Evolutionary conservation across 2,329 filamentous ascomycete species (phyloP).

Genomic region (Penicillium expansum): DNA sequence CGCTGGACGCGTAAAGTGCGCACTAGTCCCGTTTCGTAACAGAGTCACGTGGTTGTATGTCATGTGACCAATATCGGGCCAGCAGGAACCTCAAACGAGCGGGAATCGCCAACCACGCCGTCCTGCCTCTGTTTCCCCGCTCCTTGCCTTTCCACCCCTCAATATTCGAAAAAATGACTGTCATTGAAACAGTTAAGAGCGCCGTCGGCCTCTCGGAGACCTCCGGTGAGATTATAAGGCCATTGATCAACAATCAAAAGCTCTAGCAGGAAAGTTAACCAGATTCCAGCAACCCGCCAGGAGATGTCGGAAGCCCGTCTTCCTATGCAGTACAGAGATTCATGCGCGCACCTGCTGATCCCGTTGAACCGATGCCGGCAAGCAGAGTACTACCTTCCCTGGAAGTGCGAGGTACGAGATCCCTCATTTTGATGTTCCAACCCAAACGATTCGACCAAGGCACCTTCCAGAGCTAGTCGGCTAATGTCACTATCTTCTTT

Average conservation of each 20-base stretch:
- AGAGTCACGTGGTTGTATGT: constrained; percentile 15
- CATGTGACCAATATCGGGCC: constrained; percentile 24
- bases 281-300: constrained; percentile 55
- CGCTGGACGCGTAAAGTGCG: constrained; percentile 42
- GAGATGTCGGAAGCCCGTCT: constrained; percentile 91
- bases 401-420: constrained; percentile 87
- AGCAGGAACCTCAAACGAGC: constrained; percentile 30
- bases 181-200: constrained; percentile 49
- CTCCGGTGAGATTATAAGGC: constrained; percentile 34
- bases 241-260: constrained; percentile 23
- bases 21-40: constrained; percentile 22
- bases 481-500: constrained; percentile 7
- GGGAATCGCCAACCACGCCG: constrained; percentile 30
- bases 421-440: constrained; percentile 7
- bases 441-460: not conserved
- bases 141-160: constrained; percentile 16
- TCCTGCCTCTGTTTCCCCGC: constrained; percentile 18
- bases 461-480: not conserved
- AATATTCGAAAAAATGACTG: constrained; percentile 42
- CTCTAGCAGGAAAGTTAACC: constrained; percentile 17
- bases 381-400: constrained; percentile 90
- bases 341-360: constrained; percentile 90
- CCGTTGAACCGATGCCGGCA: constrained; percentile 92
- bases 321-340: constrained; percentile 88
- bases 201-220: constrained; percentile 46